Percentiles rank a stretch among this genome's conserved stretches.
phyloP scores from a whole-genome alignment of 495 filamentous ascomycete species.

The Penicillium parvum region DNA sequence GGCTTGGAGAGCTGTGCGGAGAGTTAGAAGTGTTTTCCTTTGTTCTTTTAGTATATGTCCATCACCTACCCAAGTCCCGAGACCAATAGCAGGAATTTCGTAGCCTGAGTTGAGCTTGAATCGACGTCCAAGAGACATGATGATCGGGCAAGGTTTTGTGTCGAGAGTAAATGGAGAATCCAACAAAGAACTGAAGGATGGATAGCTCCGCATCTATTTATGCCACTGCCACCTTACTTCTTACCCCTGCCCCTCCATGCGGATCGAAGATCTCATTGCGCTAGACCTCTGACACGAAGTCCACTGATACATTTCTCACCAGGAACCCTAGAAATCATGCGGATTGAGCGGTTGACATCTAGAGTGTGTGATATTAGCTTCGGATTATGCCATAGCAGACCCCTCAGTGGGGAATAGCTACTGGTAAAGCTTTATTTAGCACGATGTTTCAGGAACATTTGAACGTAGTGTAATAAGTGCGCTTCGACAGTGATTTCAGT shows the following conservation, averaged over 20 bases:
- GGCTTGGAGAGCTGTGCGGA: conserved; percentile 41
- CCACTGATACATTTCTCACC: conserved; percentile 1
- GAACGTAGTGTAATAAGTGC: too few relatives aligned
- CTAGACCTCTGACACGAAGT: neutral
- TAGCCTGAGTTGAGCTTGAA: conserved; percentile 41
- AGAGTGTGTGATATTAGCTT: conserved; percentile 9
- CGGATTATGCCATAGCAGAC: conserved; percentile 13
- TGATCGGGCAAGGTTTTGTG: conserved; percentile 1
- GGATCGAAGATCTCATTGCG: conserved; percentile 3
- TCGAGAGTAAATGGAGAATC: too few relatives aligned
- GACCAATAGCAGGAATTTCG: conserved; percentile 34
- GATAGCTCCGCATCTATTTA: conserved; percentile 10
- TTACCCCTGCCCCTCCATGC: conserved; percentile 12
- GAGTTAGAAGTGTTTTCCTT: neutral
- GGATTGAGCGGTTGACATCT: conserved; percentile 4
- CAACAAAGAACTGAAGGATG: neutral
- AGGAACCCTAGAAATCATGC: neutral
- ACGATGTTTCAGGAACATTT: too few relatives aligned
- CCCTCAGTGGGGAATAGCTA: conserved; percentile 4
- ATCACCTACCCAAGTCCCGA: conserved; percentile 29
- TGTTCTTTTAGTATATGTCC: conserved; percentile 1
- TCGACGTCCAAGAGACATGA: conserved; percentile 35
- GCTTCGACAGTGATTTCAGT: too few relatives aligned
- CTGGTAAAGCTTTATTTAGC: neutral
- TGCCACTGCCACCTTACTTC: neutral